Evolutionary conservation across 257 asterid genomes (phyloP).

Genomic region (Prunella vulgaris): DNA sequence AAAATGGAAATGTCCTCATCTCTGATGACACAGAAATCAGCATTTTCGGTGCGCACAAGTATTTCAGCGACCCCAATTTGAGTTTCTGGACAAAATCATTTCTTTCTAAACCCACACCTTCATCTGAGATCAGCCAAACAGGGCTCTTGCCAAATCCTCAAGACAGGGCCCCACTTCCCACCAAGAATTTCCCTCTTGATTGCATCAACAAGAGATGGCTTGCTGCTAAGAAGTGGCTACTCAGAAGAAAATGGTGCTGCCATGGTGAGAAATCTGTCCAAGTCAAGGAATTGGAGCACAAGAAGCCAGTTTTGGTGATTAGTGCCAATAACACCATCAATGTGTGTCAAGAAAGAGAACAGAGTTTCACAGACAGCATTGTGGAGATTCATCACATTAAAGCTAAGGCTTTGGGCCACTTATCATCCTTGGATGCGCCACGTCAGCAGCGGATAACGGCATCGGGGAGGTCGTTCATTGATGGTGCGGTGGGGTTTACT

Average conservation of each 20-base stretch:
- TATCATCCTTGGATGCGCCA: not conserved
- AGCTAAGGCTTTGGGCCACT: not conserved
- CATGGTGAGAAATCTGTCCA: conserved; percentile 42
- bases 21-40: conserved; percentile 48
- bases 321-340: not conserved
- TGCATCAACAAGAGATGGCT: conserved; percentile 10
- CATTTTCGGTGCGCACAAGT: conserved; percentile 64
- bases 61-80: conserved; percentile 42
- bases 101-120: conserved; percentile 53
- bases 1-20: not conserved
- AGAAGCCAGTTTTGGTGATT: too few relatives aligned
- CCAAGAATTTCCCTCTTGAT: not conserved
- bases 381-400: conserved; percentile 16
- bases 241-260: conserved; percentile 50
- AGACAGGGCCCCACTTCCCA: not conserved
- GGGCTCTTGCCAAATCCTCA: conserved; percentile 41
- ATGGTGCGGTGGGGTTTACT: conserved; percentile 33
- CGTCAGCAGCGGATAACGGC: conserved; percentile 36
- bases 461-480: conserved; percentile 31
- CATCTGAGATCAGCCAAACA: conserved; percentile 55
- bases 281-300: conserved; percentile 29
- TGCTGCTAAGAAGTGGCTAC: conserved; percentile 34
- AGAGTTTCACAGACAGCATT: not conserved
- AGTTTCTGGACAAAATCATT: conserved; percentile 32
- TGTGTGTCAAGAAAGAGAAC: not conserved